Evolutionary conservation across 2,329 filamentous ascomycete genomes (phyloP).

Genomic region (Sporothrix euskadiensis): DNA sequence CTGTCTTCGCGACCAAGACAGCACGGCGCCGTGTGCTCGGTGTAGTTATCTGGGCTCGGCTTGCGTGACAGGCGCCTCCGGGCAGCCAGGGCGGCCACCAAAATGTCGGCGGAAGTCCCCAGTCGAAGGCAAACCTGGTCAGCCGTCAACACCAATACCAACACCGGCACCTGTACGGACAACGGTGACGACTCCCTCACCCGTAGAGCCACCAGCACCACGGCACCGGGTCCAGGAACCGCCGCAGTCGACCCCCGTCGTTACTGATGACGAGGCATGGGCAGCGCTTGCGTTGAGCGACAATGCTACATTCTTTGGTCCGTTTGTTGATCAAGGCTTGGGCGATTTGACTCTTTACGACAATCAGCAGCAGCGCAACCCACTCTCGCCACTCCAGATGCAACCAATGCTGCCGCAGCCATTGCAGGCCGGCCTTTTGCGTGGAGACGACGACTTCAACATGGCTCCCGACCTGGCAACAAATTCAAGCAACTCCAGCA

Average conservation of each 20-base stretch:
- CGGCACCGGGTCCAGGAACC: background rate
- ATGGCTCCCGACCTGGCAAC: background rate
- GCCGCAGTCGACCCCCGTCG: background rate
- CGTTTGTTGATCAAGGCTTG: background rate
- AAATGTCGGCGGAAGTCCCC: background rate
- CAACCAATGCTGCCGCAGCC: background rate
- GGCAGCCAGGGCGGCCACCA: conserved; percentile 11
- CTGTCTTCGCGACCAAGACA: conserved; percentile 12
- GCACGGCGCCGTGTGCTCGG: conserved; percentile 17
- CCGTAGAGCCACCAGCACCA: background rate
- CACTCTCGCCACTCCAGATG: background rate
- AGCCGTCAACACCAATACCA: too few species aligned
- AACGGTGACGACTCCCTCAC: background rate
- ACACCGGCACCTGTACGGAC: background rate
- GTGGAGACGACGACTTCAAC: background rate
- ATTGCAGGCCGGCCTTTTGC: background rate
- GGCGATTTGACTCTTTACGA: too few species aligned
- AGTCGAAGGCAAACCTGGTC: background rate
- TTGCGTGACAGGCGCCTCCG: conserved; percentile 15
- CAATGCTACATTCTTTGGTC: background rate
- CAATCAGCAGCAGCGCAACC: background rate
- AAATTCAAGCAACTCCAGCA: background rate
- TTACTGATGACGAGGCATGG: background rate
- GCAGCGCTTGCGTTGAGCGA: background rate
- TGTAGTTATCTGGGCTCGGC: background rate